phyloP scores from a whole-genome alignment of 2,329 filamentous ascomycete genomes.

The Claviceps purpurea region DNA sequence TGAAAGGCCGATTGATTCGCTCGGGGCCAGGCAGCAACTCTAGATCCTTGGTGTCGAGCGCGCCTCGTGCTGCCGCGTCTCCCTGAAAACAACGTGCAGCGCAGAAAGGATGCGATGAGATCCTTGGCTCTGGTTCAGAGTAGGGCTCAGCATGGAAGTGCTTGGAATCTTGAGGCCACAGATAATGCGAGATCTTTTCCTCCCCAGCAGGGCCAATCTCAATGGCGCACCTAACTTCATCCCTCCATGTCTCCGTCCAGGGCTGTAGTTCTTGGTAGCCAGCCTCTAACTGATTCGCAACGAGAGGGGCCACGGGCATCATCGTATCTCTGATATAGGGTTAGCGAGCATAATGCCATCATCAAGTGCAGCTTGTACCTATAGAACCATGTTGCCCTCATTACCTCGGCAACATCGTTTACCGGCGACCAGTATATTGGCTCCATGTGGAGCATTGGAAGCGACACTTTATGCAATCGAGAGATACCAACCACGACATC shows the following conservation, averaged over 20 bases:
- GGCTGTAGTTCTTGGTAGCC: constrained; percentile 77
- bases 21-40: constrained; percentile 24
- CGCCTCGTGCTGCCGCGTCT: constrained; percentile 43
- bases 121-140: constrained; percentile 21
- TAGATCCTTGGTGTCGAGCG: constrained; percentile 21
- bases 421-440: constrained; percentile 97
- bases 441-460: constrained; percentile 77
- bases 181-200: constrained; percentile 71
- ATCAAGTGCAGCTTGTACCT: constrained; percentile 28
- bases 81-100: constrained; percentile 46
- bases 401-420: constrained; percentile 72
- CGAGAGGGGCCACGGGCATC: constrained; percentile 69
- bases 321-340: constrained; percentile 56
- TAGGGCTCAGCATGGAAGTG: constrained; percentile 8
- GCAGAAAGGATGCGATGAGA: constrained; percentile 44
- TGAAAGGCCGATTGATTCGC: constrained; percentile 44
- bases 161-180: constrained; percentile 55
- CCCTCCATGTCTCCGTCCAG: constrained; percentile 85
- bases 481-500: constrained; percentile 79
- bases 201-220: constrained; percentile 84
- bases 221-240: constrained; percentile 80
- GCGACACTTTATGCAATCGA: constrained; percentile 74
- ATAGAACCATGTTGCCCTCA: constrained; percentile 93
- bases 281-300: constrained; percentile 86
- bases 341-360: constrained; percentile 8